Percentiles rank a stretch among this genome's conserved stretches.
These are phyloP conservation scores for Lentinus brumalis DNA, from an alignment of 768 basidiomycete genomes.

Conservation along the genomic window DNA sequence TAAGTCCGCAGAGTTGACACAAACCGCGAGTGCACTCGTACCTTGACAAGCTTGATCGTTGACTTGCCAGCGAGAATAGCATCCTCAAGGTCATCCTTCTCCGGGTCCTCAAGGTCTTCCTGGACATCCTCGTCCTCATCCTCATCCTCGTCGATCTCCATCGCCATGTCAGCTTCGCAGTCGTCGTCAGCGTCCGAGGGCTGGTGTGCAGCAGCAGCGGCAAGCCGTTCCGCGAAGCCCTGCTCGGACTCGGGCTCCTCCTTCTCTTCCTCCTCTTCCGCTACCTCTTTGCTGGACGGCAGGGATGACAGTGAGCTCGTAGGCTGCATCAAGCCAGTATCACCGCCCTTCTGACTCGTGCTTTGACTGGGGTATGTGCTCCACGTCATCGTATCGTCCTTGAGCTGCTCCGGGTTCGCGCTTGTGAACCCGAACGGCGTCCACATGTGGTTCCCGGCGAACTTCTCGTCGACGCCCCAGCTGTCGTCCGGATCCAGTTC, in stretches of 20 bases:
- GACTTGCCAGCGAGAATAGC: conserved; percentile 41
- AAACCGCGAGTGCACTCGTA: conserved; percentile 10
- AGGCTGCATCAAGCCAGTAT: conserved; percentile 17
- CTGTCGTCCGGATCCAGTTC: conserved; percentile 67
- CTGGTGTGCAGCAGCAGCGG: conserved; percentile 7
- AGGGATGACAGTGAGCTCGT: conserved; percentile 16
- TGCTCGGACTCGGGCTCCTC: conserved; percentile 29
- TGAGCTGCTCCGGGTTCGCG: conserved; percentile 25
- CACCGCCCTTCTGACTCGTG: conserved; percentile 30
- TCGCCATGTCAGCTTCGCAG: conserved; percentile 35
- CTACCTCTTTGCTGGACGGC: conserved; percentile 13
- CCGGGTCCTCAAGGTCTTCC: conserved; percentile 9
- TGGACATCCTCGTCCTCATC: conserved; percentile 34
- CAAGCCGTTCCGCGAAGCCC: conserved; percentile 11
- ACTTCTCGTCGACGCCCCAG: conserved; percentile 73
- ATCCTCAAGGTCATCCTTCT: conserved; percentile 41
- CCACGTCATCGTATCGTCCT: conserved; percentile 78
- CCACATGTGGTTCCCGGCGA: conserved; percentile 59
- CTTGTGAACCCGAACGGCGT: conserved; percentile 52
- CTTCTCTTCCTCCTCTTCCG: conserved; percentile 23
- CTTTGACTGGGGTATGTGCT: conserved; percentile 61
- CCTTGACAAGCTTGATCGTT: conserved; percentile 37
- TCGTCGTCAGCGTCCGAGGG: conserved; percentile 14
- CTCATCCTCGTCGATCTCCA: conserved; percentile 34
- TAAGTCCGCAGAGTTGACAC: background rate